Evolutionary conservation across 2,329 filamentous ascomycete species (phyloP).

Genomic region (Venturia effusa): DNA sequence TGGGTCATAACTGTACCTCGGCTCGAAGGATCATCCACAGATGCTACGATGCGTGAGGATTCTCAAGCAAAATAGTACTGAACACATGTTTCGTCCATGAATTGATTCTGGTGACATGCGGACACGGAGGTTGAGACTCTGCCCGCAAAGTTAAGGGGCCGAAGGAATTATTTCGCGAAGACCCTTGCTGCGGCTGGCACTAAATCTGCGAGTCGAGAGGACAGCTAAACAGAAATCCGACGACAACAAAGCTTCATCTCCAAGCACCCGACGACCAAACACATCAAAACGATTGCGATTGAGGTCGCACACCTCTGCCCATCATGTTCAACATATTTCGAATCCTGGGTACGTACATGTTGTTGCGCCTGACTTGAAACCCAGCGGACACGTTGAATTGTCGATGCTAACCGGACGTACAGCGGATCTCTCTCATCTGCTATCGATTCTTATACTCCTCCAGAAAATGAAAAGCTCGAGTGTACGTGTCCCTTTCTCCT

Average conservation of each 20-base stretch:
- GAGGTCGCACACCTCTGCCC: conserved; percentile 4
- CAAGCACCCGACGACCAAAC: neutral
- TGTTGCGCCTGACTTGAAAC: conserved; percentile 11
- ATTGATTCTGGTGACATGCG: neutral
- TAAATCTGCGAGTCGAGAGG: neutral
- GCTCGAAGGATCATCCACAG: neutral
- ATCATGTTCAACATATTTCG: conserved; percentile 59
- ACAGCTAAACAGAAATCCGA: neutral
- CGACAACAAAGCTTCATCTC: neutral
- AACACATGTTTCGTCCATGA: neutral
- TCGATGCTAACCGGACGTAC: conserved; percentile 15
- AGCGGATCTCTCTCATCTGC: conserved; percentile 93
- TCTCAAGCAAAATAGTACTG: neutral
- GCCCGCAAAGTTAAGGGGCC: neutral
- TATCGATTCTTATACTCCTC: conserved; percentile 86
- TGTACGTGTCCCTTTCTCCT: conserved; percentile 41
- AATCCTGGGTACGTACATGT: conserved; percentile 44
- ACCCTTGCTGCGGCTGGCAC: neutral
- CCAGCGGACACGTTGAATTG: conserved; percentile 18
- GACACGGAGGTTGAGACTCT: neutral
- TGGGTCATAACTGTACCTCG: neutral
- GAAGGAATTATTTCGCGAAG: neutral
- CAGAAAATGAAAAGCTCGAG: conserved; percentile 90
- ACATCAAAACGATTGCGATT: neutral
- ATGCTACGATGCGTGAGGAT: neutral